phyloP scores from a whole-genome alignment of 495 filamentous ascomycete genomes.

The Aspergillus avenaceus region DNA sequence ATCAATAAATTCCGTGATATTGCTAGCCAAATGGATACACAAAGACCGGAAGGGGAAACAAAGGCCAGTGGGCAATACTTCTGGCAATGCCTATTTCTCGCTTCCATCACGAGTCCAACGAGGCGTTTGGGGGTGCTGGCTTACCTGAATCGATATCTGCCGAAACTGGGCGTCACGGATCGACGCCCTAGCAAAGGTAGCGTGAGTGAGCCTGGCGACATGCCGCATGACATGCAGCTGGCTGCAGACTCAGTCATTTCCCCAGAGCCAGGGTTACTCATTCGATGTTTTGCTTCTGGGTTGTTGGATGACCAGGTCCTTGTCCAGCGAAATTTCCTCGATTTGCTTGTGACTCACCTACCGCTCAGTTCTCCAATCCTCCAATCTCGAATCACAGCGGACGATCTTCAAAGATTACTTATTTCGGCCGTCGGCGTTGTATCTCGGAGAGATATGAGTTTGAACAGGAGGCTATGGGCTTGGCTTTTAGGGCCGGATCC shows the following conservation, averaged over 20 bases:
- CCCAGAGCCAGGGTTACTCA: slow-evolving; percentile 88
- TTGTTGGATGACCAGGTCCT: slow-evolving; percentile 86
- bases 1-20: slow-evolving; percentile 72
- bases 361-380: slow-evolving; percentile 84
- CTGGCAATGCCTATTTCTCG: slow-evolving; percentile 97
- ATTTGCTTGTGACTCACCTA: slow-evolving; percentile 85
- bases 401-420: slow-evolving; percentile 76
- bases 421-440: slow-evolving; percentile 82
- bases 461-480: slow-evolving; percentile 92
- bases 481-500: slow-evolving; percentile 90
- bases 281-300: slow-evolving; percentile 87
- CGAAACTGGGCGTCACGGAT: slow-evolving; percentile 55
- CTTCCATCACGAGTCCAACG: slow-evolving; percentile 80
- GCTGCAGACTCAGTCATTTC: slow-evolving; percentile 71
- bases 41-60: slow-evolving; percentile 41
- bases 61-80: slow-evolving; percentile 78
- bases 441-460: slow-evolving; percentile 85
- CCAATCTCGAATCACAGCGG: slow-evolving; percentile 62
- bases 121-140: slow-evolving; percentile 82
- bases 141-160: slow-evolving; percentile 75
- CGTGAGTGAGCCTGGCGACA: slow-evolving; percentile 15
- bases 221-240: slow-evolving; percentile 28
- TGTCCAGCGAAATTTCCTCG: slow-evolving; percentile 89
- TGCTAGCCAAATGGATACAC: slow-evolving; percentile 48
- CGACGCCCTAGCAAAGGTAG: slow-evolving; percentile 30